Percentiles rank a stretch among this genome's conserved stretches.
Conservation (phyloP, 148 eudicot genomes). For the Spergularia marina region DNA sequence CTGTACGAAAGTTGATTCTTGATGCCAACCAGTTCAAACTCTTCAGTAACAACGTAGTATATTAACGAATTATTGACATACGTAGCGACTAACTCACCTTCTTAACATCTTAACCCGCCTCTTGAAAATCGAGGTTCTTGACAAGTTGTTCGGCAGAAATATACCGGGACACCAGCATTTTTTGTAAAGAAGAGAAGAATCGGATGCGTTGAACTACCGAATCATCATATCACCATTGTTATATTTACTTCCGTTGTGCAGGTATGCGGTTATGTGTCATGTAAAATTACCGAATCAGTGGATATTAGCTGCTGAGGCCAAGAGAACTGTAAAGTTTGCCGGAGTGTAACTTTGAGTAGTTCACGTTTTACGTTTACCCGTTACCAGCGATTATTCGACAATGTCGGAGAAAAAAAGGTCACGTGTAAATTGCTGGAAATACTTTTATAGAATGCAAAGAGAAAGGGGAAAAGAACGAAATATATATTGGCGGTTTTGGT, state of each 20-base stretch:
- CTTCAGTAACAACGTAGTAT: conserved; percentile 66
- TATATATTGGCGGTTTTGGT: no score
- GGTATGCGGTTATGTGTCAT: not conserved
- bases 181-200: conserved; percentile 3
- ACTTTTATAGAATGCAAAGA: no score
- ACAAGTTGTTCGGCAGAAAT: not conserved
- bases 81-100: not conserved
- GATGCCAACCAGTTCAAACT: conserved; percentile 78
- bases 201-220: not conserved
- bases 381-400: no score
- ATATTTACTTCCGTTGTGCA: not conserved
- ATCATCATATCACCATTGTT: not conserved
- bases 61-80: conserved; percentile 26
- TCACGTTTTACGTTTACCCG: no score
- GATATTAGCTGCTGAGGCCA: not conserved
- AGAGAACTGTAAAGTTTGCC: no score
- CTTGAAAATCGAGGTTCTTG: not conserved
- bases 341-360: no score
- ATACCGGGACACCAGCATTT: not conserved
- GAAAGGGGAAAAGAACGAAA: no score
- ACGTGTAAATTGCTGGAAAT: no score
- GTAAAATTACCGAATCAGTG: not conserved
- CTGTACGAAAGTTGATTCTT: conserved; percentile 60
- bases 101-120: not conserved
- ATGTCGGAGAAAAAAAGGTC: no score